Evolutionary conservation across 176 grass and related monocot genomes (phyloP), one percentile per base, ranked within the genome.

Genomic region (Phoenix dactylifera): DNA sequence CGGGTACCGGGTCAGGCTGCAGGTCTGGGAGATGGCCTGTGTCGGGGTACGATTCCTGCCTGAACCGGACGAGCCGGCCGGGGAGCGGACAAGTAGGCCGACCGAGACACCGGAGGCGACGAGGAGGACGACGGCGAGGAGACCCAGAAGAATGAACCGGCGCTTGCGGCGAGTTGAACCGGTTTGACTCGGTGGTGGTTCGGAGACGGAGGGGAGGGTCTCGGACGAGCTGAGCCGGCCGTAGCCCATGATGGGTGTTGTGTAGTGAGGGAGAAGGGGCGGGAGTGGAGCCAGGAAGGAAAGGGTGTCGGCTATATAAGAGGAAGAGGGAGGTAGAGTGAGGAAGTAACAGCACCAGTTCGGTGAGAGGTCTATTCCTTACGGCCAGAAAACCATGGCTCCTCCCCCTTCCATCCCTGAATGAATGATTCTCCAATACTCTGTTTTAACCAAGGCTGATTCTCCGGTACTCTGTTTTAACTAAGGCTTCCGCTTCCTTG

Each of bases 171-270:
- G 3, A 15, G 51, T 30, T 4, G 52, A 35, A 17, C 25, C 17
- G 26, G 30, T 26, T 17, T 35, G 49, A 26, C 50, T 67, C n/a
- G 3, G 15, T 18, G 53, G 25, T 9, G 54, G 65, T 4, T 55
- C 52, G 65, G 51, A 54, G 3, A 55, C 5, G 4, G 65, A 55
- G 10, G 26, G 65, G 26, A 55, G 7, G 16, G 65, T 55, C 65
- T 67, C 65, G 51, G 65, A 67, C 51, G 65, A 54, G 51, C 17
- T 23, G 26, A 67, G 24, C 51, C 65, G 51, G 24, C 65, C 65
- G 51, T 67, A 67, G 51, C 51, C 65, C 65, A 67, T 67, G 9
- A 25, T 26, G 15, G 16, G 24, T 22, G 12, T 15, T 5, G 24
- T 0, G 50, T 20, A 2, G 18, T 16, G 15, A 7, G n/a, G 26